Conservation (phyloP, 805 yeast genomes). For the Groenewaldozyma salmanticensis region DNA sequence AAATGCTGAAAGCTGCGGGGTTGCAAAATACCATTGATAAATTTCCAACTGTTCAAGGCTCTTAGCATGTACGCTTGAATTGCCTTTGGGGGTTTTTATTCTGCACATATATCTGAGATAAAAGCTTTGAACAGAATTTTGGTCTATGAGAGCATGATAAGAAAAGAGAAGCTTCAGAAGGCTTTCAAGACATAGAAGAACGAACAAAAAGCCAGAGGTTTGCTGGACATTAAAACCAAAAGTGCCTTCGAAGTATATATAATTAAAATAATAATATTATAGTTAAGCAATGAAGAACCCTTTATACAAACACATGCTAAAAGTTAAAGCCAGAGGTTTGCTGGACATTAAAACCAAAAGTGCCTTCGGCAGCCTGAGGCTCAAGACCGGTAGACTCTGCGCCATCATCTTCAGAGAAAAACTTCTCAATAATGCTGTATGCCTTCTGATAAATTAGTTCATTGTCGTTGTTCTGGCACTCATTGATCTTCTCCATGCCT, state of each 20-base stretch:
- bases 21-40: too few species aligned
- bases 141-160: too few species aligned
- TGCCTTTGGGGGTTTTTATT: too few species aligned
- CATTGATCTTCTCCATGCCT: conserved; percentile 92
- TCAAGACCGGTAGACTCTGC: conserved; percentile 54
- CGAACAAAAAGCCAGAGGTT: conserved; percentile 8
- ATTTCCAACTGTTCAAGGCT: too few species aligned
- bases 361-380: conserved; percentile 70
- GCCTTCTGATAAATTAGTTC: conserved; percentile 91
- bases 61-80: too few species aligned
- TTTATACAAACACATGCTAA: not conserved
- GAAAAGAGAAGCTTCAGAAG: too few species aligned
- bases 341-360: conserved; percentile 78
- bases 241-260: conserved; percentile 77
- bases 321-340: conserved; percentile 19
- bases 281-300: too few species aligned
- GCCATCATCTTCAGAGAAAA: conserved; percentile 69
- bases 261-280: too few species aligned
- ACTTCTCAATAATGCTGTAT: conserved; percentile 78
- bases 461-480: conserved; percentile 84
- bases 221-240: conserved; percentile 76
- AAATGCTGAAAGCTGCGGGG: too few species aligned
- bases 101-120: too few species aligned
- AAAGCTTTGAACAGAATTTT: too few species aligned
- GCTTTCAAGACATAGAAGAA: too few species aligned